Evolutionary conservation across 805 yeast genomes (phyloP), one percentile per base, ranked within the genome.

Genomic region (Cyberlindnera subsufficiens): DNA sequence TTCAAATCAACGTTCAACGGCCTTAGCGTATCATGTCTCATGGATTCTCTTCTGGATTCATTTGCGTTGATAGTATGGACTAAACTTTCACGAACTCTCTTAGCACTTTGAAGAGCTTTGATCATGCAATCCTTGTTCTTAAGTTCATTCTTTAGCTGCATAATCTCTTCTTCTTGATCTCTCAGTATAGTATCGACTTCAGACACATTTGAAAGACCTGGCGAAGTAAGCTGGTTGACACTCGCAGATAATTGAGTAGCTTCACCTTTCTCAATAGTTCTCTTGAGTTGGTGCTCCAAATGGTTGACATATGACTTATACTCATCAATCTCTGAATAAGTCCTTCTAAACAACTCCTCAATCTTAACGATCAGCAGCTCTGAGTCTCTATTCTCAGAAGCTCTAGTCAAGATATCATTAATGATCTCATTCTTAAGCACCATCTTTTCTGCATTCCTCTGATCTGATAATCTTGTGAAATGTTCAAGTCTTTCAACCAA

Each of bases 101-200:
- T 72, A 3, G 86, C 77, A 37, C 83, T 77, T 30, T 82, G 77
- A 43, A 88, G 65, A 1, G 91, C 88, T 46, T 75, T 77, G 44
- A 89, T 85, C 49, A 89, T 81, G 37, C 80, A 79, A 52, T 88
- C 95, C 60, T 88, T 89, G 49, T 84, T 86, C 37, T 74, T 72
- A 32, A 86, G 55, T 35, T 75, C 69, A 39, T 77, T 82, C 52
- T 74, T 73, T 50, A 90, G 66, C 39, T 80, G 87, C 37, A 64
- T 53, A 13, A 89, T 76, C 54, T 85, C 91, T 38, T 80, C 86
- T 44, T 76, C 81, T 51, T 80, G 82, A 35, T 81, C 85, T 47
- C 69, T 69, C 43, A 80, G 53, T 8, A 78, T 36, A 7, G 43
- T 33, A 16, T 60, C 61, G 22, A 56, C 39, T 25, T 58, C 58